Percentiles rank a stretch among this genome's conserved stretches.
Conservation (phyloP, 2,329 filamentous ascomycete genomes). For the Talaromyces funiculosus region DNA sequence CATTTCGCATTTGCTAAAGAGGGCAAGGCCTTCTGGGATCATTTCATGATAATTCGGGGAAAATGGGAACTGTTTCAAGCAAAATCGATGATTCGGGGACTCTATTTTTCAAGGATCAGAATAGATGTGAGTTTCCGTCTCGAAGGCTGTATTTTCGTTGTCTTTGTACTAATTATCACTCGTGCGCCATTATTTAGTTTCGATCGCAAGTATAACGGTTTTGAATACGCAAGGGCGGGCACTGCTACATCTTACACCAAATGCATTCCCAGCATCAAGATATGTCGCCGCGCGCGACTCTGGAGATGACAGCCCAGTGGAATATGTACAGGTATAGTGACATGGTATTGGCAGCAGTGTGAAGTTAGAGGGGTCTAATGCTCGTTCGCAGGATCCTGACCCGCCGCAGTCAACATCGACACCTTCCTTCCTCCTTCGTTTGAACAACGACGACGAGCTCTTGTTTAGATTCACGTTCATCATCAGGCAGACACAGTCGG, state of each 20-base stretch:
- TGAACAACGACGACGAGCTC: constrained; percentile 87
- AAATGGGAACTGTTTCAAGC: constrained; percentile 91
- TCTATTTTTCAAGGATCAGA: constrained; percentile 86
- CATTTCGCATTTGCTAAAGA: neutral
- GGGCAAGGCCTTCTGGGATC: neutral
- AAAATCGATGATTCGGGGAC: constrained; percentile 72
- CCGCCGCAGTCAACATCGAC: constrained; percentile 36
- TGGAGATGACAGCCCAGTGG: constrained; percentile 70
- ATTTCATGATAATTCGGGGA: constrained; percentile 19
- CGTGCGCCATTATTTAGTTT: constrained; percentile 53
- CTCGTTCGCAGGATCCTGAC: constrained; percentile 67
- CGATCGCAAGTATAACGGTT: constrained; percentile 75
- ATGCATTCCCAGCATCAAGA: constrained; percentile 78
- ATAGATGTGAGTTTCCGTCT: constrained; percentile 61
- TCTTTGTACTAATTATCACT: neutral
- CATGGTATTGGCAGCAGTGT: constrained; percentile 2
- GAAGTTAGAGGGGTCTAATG: neutral
- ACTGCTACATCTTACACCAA: constrained; percentile 72
- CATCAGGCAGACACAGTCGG: constrained; percentile 52
- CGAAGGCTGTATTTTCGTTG: neutral
- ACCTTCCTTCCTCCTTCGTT: constrained; percentile 76
- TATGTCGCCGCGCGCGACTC: constrained; percentile 65
- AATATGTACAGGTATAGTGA: constrained; percentile 79
- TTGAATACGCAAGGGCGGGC: constrained; percentile 73
- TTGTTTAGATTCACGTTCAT: constrained; percentile 90